A percentile compares a stretch with the other conserved stretches of the same genome.
These are phyloP conservation scores for Plantago coronopus DNA, from an alignment of 305 asterid species.

Conservation along the genomic window DNA sequence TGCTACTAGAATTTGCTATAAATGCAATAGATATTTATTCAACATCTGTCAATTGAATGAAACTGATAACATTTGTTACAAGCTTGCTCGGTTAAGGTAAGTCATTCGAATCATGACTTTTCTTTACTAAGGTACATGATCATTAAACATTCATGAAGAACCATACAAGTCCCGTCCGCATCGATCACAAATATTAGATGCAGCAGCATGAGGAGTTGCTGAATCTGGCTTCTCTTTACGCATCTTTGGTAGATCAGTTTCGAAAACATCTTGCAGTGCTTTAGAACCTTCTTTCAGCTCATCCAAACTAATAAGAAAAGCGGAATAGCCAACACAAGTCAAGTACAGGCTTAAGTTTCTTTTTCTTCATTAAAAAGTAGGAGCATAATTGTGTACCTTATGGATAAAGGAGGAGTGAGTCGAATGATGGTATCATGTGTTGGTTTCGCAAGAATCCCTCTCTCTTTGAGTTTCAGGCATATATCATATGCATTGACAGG, in stretches of 20 bases:
- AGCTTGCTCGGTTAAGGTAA: too few species aligned
- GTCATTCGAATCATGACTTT: not conserved
- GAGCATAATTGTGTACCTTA: slow-evolving; percentile 44
- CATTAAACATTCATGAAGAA: slow-evolving; percentile 4
- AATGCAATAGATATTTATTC: not conserved
- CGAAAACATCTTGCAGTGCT: slow-evolving; percentile 65
- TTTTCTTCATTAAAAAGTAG: not conserved
- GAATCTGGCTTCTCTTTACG: slow-evolving; percentile 48
- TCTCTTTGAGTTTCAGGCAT: slow-evolving; percentile 82
- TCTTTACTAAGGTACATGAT: not conserved
- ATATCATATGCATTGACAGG: slow-evolving; percentile 82
- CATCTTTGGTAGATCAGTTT: slow-evolving; percentile 64
- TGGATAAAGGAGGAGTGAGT: slow-evolving; percentile 80
- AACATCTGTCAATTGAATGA: not conserved
- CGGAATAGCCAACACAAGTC: not conserved
- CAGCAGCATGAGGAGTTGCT: slow-evolving; percentile 24
- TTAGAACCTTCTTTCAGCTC: slow-evolving; percentile 75
- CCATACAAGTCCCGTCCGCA: slow-evolving; percentile 9
- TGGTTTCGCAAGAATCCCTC: slow-evolving; percentile 92
- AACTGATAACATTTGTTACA: too few species aligned
- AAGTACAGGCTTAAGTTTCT: not conserved
- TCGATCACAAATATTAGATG: slow-evolving; percentile 6
- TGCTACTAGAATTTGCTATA: not conserved
- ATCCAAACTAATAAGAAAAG: slow-evolving; percentile 44
- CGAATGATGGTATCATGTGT: slow-evolving; percentile 81